phyloP scores from a whole-genome alignment of 1,139 yeast species.

The Barnettozyma hawaiiensis region DNA sequence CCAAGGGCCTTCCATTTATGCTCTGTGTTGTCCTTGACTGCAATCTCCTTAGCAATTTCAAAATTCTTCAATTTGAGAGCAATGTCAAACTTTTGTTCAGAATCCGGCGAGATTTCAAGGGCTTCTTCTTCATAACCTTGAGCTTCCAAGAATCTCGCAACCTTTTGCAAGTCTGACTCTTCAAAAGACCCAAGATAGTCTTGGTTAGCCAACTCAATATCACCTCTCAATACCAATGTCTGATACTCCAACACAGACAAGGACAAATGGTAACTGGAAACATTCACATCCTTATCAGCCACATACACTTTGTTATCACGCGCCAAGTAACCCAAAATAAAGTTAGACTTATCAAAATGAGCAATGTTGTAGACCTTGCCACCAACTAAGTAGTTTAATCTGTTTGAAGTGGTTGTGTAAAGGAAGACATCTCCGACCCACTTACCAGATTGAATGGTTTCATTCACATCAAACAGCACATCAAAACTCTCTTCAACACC shows the following conservation, averaged over 20 bases:
- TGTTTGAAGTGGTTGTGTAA: slow-evolving; percentile 78
- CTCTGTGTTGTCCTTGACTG: slow-evolving; percentile 47
- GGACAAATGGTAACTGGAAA: slow-evolving; percentile 76
- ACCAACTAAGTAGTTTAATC: slow-evolving; percentile 92
- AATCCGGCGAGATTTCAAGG: slow-evolving; percentile 71
- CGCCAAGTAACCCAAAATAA: slow-evolving; percentile 82
- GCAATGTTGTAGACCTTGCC: slow-evolving; percentile 89
- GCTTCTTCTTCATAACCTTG: slow-evolving; percentile 87
- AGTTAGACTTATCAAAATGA: slow-evolving; percentile 86
- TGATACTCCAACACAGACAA: slow-evolving; percentile 88
- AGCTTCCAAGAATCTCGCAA: slow-evolving; percentile 89
- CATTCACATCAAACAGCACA: slow-evolving; percentile 76
- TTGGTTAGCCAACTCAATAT: slow-evolving; percentile 66
- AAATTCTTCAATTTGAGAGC: slow-evolving; percentile 68
- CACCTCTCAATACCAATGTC: slow-evolving; percentile 92
- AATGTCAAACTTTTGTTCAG: slow-evolving; percentile 81
- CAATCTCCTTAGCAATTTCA: slow-evolving; percentile 66
- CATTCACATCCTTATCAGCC: slow-evolving; percentile 83
- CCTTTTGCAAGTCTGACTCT: slow-evolving; percentile 66
- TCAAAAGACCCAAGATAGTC: slow-evolving; percentile 58
- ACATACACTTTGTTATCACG: slow-evolving; percentile 86
- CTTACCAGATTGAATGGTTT: slow-evolving; percentile 78
- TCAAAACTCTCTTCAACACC: slow-evolving; percentile 86
- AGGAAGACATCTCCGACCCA: slow-evolving; percentile 98
- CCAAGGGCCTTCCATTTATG: slow-evolving; percentile 91